phyloP scores from a whole-genome alignment of 2,329 filamentous ascomycete genomes.

The Aspergillus felis region DNA sequence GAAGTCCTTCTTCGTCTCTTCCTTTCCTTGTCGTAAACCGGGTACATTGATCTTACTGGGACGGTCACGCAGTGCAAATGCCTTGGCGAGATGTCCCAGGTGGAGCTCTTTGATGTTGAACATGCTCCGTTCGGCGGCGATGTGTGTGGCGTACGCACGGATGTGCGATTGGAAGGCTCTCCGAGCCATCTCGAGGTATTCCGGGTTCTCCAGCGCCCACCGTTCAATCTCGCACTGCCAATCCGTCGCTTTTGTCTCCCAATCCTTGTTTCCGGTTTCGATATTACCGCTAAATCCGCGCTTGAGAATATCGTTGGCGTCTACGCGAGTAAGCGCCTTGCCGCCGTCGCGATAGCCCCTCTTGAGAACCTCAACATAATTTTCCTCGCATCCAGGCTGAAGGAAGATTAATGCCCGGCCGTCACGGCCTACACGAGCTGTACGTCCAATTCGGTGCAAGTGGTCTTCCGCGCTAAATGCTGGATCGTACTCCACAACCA shows the following conservation, averaged over 20 bases:
- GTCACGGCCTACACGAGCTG: slow-evolving; percentile 83
- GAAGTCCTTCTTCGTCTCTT: slow-evolving; percentile 45
- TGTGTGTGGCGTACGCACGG: slow-evolving; percentile 90
- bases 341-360: slow-evolving; percentile 63
- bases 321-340: slow-evolving; percentile 59
- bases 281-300: slow-evolving; percentile 56
- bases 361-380: slow-evolving; percentile 75
- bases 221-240: slow-evolving; percentile 64
- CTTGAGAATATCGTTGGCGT: slow-evolving; percentile 63
- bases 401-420: slow-evolving; percentile 88
- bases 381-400: slow-evolving; percentile 85
- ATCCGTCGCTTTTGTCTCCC: slow-evolving; percentile 64
- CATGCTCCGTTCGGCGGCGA: slow-evolving; percentile 74
- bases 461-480: slow-evolving; percentile 92
- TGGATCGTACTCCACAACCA: slow-evolving; percentile 94
- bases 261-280: slow-evolving; percentile 47
- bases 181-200: slow-evolving; percentile 73
- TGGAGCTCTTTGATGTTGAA: slow-evolving; percentile 93
- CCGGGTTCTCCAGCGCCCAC: slow-evolving; percentile 61
- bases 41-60: slow-evolving; percentile 69
- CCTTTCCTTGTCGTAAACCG: slow-evolving; percentile 47
- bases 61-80: slow-evolving; percentile 82
- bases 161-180: slow-evolving; percentile 89
- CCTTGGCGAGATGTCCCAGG: slow-evolving; percentile 89
- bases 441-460: slow-evolving; percentile 89